These are phyloP conservation scores for Lachancea dasiensis DNA, from an alignment of 805 yeast genomes.

Conservation along the genomic window DNA sequence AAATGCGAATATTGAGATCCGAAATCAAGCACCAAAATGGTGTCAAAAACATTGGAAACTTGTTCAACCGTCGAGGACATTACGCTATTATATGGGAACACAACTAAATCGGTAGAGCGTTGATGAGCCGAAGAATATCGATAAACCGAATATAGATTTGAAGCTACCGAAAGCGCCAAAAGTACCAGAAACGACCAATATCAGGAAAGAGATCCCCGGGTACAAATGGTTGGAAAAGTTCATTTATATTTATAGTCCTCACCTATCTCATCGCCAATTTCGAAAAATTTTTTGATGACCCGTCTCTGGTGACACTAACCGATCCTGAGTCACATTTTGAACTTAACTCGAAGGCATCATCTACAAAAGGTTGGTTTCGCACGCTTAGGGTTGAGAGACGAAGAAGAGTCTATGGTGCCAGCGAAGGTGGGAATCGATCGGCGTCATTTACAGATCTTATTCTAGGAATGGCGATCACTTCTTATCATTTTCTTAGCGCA, in stretches of 20 bases:
- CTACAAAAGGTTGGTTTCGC: too few relatives aligned
- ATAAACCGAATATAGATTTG: background rate
- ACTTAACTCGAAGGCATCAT: too few relatives aligned
- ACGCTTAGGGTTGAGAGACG: too few relatives aligned
- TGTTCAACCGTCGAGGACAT: slow-evolving; percentile 33
- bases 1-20: slow-evolving; percentile 98
- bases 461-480: too few relatives aligned
- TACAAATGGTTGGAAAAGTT: too few relatives aligned
- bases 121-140: background rate
- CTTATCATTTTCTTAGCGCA: too few relatives aligned
- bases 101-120: too few relatives aligned
- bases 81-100: background rate
- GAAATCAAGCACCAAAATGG: slow-evolving; percentile 93
- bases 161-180: background rate
- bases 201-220: background rate
- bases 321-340: too few relatives aligned
- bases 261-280: background rate
- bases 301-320: background rate
- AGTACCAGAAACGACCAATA: background rate
- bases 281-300: slow-evolving; percentile 4
- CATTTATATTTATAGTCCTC: slow-evolving; percentile 1
- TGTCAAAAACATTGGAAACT: slow-evolving; percentile 88
- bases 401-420: too few relatives aligned
- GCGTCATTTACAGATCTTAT: too few relatives aligned
- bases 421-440: too few relatives aligned